These are phyloP conservation scores for Podospora pseudocomata DNA, from an alignment of 495 filamentous ascomycete species.

Conservation along the genomic window DNA sequence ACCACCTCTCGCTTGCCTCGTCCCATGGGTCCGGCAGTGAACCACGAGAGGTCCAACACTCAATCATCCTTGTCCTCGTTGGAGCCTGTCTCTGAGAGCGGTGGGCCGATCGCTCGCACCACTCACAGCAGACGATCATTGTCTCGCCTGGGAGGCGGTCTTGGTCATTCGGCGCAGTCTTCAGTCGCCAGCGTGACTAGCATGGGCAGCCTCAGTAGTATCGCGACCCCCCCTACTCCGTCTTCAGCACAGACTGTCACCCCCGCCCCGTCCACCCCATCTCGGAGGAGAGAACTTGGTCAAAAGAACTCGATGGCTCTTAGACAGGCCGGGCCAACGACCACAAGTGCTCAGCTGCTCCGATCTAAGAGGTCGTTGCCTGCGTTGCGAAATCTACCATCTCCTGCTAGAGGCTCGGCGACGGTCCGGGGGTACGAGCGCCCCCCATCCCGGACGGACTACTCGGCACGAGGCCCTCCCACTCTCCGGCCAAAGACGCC, in stretches of 20 bases:
- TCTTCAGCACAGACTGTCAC: conserved; percentile 52
- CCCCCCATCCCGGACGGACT: conserved; percentile 45
- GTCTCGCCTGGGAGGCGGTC: conserved; percentile 47
- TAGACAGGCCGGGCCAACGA: conserved; percentile 55
- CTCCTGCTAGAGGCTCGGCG: conserved; percentile 39
- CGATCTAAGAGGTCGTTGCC: conserved; percentile 87
- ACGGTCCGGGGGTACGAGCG: conserved; percentile 46
- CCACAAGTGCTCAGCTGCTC: conserved; percentile 69
- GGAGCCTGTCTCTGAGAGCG: conserved; percentile 90
- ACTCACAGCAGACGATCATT: conserved; percentile 54
- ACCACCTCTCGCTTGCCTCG: conserved; percentile 55
- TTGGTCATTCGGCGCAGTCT: conserved; percentile 61
- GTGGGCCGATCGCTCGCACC: conserved; percentile 59
- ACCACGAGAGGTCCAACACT: conserved; percentile 59
- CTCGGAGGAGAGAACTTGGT: conserved; percentile 53
- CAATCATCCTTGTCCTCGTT: conserved; percentile 58
- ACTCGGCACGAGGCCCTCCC: conserved; percentile 35
- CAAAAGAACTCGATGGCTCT: conserved; percentile 54
- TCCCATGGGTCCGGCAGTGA: conserved; percentile 53
- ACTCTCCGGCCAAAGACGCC: conserved; percentile 67
- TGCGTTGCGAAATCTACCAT: conserved; percentile 58
- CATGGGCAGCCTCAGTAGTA: conserved; percentile 23
- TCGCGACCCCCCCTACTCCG: conserved; percentile 56
- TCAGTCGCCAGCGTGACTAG: conserved; percentile 49
- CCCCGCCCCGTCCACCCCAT: conserved; percentile 54